A percentile compares a stretch with the other conserved stretches of the same genome.
These are phyloP conservation scores for Echinosophora koreensis DNA, from an alignment of 306 rosid genomes.

Conservation along the genomic window DNA sequence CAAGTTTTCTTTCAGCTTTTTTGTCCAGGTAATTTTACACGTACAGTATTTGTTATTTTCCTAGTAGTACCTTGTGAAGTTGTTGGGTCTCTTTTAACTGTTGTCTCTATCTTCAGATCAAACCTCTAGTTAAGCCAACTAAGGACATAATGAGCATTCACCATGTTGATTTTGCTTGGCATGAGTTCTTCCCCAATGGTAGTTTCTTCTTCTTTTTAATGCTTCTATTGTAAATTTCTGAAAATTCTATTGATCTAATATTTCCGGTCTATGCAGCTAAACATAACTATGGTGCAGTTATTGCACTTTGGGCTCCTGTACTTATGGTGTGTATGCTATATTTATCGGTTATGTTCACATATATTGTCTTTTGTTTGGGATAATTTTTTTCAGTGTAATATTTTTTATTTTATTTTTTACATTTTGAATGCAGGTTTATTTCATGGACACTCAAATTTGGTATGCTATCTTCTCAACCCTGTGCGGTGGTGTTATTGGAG, in stretches of 20 bases:
- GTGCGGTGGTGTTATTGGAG: slow-evolving; percentile 91
- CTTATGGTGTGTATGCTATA: slow-evolving; percentile 67
- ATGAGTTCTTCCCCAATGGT: slow-evolving; percentile 93
- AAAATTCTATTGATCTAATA: slow-evolving; percentile 39
- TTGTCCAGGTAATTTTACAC: slow-evolving; percentile 70
- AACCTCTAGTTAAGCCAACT: slow-evolving; percentile 90
- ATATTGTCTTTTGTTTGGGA: slow-evolving; percentile 39
- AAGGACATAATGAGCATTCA: slow-evolving; percentile 82
- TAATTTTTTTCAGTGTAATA: slow-evolving; percentile 37
- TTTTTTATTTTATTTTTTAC: slow-evolving; percentile 27
- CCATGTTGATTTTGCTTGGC: slow-evolving; percentile 78
- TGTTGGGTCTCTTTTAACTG: slow-evolving; percentile 32
- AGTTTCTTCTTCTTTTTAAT: slow-evolving; percentile 45
- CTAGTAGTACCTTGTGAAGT: slow-evolving; percentile 32
- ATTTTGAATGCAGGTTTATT: slow-evolving; percentile 77
- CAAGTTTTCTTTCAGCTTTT: slow-evolving; percentile 83
- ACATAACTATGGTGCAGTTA: slow-evolving; percentile 78
- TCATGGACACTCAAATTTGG: slow-evolving; percentile 99
- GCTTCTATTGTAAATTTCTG: slow-evolving; percentile 20
- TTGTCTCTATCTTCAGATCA: slow-evolving; percentile 66
- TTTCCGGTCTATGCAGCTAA: slow-evolving; percentile 64
- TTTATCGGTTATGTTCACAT: slow-evolving; percentile 42
- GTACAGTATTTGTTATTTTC: slow-evolving; percentile 18
- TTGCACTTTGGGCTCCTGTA: slow-evolving; percentile 86
- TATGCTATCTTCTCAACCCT: slow-evolving; percentile 84